Evolutionary conservation across 805 yeast species (phyloP).

Genomic region (Saccharomycopsis fermentans): DNA sequence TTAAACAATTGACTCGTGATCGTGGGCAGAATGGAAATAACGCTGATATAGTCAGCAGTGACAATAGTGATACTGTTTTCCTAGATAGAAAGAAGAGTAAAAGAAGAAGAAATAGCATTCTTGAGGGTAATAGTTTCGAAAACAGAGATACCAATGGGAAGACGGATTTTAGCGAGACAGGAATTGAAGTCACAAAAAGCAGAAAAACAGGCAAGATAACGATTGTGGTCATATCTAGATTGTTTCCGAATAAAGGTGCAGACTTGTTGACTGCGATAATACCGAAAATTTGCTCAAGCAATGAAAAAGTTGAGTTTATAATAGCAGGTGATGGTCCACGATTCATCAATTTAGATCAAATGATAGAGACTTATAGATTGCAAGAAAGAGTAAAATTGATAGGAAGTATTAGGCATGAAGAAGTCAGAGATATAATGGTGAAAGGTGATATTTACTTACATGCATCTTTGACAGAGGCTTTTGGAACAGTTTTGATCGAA

Average conservation of each 20-base stretch:
- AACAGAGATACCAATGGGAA: background rate
- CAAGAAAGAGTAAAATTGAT: conserved; percentile 81
- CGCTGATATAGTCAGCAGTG: too few species aligned
- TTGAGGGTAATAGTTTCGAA: background rate
- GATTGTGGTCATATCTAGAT: conserved; percentile 80
- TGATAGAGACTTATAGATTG: conserved; percentile 75
- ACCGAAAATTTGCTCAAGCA: conserved; percentile 64
- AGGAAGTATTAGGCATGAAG: conserved; percentile 86
- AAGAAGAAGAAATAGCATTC: background rate
- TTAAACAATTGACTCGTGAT: conserved; percentile 14
- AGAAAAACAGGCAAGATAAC: conserved; percentile 36
- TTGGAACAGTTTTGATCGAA: conserved; percentile 93
- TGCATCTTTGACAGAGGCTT: conserved; percentile 92
- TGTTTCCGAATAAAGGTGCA: conserved; percentile 95
- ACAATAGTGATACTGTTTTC: too few species aligned
- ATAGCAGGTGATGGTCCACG: conserved; percentile 98
- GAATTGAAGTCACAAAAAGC: background rate
- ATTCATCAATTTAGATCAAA: conserved; percentile 86
- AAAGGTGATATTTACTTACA: conserved; percentile 90
- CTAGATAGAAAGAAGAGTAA: background rate
- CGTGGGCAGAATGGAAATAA: background rate
- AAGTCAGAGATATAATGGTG: conserved; percentile 86
- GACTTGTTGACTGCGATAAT: conserved; percentile 76
- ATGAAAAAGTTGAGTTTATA: conserved; percentile 60
- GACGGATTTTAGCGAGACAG: background rate